Conservation (phyloP, 768 basidiomycete genomes). For the Gyrodon lividus region DNA sequence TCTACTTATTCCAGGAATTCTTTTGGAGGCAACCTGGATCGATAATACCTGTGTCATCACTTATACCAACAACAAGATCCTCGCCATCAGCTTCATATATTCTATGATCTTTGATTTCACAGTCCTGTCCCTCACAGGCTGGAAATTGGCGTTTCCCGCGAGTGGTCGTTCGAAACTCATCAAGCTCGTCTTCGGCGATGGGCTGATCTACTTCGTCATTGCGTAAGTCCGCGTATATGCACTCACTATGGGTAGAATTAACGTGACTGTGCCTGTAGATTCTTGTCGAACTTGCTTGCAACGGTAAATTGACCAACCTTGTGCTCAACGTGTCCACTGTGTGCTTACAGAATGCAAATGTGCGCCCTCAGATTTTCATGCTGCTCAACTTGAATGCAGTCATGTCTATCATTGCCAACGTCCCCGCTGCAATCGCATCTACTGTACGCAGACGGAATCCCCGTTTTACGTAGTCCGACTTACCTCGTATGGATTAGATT, state of each 20-base stretch:
- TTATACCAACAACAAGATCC: conserved; percentile 54
- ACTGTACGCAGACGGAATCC: conserved; percentile 42
- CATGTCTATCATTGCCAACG: conserved; percentile 73
- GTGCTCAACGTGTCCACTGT: not conserved
- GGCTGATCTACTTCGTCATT: conserved; percentile 68
- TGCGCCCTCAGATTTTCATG: conserved; percentile 49
- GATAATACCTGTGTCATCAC: conserved; percentile 55
- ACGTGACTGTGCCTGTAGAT: conserved; percentile 39
- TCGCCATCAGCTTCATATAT: conserved; percentile 70
- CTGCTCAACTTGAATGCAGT: conserved; percentile 66
- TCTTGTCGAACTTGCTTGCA: conserved; percentile 63
- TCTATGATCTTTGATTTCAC: conserved; percentile 70
- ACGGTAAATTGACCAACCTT: conserved; percentile 31
- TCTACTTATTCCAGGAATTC: conserved; percentile 40
- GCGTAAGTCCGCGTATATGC: conserved; percentile 46
- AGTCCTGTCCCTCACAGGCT: conserved; percentile 59
- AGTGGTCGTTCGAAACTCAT: conserved; percentile 56
- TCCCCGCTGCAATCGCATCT: conserved; percentile 67
- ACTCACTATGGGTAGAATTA: not conserved
- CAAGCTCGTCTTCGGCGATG: conserved; percentile 67
- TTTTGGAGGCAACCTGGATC: conserved; percentile 59
- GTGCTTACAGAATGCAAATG: not conserved
- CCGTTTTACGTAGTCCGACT: not conserved
- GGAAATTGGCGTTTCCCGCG: conserved; percentile 51
- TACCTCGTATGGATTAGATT: conserved; percentile 44